Evolutionary conservation across 2,329 filamentous ascomycete genomes (phyloP).

Genomic region (Xylariaceae sp.): DNA sequence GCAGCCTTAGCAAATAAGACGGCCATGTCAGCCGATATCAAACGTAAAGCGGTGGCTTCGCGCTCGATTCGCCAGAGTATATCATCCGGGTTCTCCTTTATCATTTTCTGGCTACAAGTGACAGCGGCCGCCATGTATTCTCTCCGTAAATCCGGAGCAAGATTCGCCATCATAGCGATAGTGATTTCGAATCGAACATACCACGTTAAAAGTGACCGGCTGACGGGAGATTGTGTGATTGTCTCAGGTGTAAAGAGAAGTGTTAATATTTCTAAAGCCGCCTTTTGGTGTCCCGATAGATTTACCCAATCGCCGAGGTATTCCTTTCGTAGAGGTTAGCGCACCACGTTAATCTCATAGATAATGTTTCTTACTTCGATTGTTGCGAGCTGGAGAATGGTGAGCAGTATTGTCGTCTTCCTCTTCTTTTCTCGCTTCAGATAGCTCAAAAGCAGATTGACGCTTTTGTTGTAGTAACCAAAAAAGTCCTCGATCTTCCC

Average conservation of each 20-base stretch:
- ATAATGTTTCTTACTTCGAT: constrained; percentile 66
- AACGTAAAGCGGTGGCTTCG: constrained; percentile 60
- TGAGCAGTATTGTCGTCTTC: constrained; percentile 71
- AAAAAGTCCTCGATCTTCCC: constrained; percentile 79
- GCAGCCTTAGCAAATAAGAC: constrained; percentile 68
- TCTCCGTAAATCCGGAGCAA: constrained; percentile 66
- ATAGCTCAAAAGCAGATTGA: constrained; percentile 68
- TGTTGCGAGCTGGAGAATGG: constrained; percentile 85
- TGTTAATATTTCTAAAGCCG: constrained; percentile 76
- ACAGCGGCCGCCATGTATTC: constrained; percentile 73
- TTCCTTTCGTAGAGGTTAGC: constrained; percentile 55
- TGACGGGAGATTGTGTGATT: constrained; percentile 65
- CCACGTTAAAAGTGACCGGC: constrained; percentile 78
- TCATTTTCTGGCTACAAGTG: constrained; percentile 59
- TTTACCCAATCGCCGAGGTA: constrained; percentile 95
- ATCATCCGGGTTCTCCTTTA: constrained; percentile 56
- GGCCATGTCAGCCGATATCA: constrained; percentile 77
- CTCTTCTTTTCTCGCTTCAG: constrained; percentile 68
- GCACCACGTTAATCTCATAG: constrained; percentile 6
- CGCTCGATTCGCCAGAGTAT: constrained; percentile 64
- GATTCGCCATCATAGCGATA: constrained; percentile 76
- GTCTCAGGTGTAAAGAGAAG: constrained; percentile 74
- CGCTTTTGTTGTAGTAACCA: constrained; percentile 84
- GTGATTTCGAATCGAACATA: constrained; percentile 86
- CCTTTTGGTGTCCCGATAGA: constrained; percentile 85